Conservation (phyloP, 345 rosid species). For the Melaleuca quinquenervia region DNA sequence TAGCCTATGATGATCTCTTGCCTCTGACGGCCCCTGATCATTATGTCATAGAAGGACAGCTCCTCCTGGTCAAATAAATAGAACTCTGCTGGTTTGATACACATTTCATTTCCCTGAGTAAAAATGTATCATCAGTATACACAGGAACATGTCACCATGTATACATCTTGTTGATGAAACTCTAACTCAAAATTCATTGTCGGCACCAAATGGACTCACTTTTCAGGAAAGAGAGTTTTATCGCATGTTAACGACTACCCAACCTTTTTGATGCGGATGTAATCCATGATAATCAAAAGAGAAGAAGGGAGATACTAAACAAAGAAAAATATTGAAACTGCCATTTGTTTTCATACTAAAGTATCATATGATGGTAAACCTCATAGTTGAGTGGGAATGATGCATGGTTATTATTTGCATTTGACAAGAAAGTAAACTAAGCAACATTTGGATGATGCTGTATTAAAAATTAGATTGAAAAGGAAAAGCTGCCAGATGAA, state of each 20-base stretch:
- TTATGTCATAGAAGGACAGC: constrained; percentile 58
- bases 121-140: neutral
- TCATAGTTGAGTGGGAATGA: neutral
- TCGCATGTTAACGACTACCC: neutral
- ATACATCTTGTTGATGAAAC: neutral
- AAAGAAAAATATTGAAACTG: neutral
- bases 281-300: neutral
- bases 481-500: neutral
- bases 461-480: neutral
- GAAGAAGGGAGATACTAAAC: neutral
- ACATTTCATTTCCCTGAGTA: constrained; percentile 76
- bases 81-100: constrained; percentile 86
- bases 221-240: neutral
- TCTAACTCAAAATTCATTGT: neutral
- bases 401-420: neutral
- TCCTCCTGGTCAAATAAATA: constrained; percentile 78
- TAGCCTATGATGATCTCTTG: constrained; percentile 65
- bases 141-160: neutral
- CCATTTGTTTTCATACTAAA: neutral
- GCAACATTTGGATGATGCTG: neutral
- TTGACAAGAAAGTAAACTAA: neutral
- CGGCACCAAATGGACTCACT: neutral
- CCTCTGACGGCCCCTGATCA: constrained; percentile 68
- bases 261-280: neutral
- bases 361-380: neutral